phyloP scores from a whole-genome alignment of 2,329 filamentous ascomycete genomes.

The Neobulgaria alba region DNA sequence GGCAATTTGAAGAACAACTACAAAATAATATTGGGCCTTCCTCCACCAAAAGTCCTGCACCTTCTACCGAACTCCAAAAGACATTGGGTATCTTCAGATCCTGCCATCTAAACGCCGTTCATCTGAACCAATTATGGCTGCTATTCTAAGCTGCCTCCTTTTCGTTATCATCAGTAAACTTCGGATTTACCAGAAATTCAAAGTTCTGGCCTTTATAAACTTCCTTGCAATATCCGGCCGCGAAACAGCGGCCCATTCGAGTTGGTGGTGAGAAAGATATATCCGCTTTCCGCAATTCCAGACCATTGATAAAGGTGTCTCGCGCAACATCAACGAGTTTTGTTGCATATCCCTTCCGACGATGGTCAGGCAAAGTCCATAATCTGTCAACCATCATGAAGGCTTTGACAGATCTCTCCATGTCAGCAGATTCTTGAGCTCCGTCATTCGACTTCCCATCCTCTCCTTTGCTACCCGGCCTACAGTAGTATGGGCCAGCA shows the following conservation, averaged over 20 bases:
- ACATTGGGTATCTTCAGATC: too few species aligned
- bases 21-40: too few species aligned
- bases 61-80: too few species aligned
- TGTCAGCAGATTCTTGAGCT: not conserved
- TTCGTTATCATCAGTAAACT: not conserved
- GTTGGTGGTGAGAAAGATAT: conserved; percentile 62
- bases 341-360: conserved; percentile 48
- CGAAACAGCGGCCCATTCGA: conserved; percentile 47
- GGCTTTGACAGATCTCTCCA: conserved; percentile 24
- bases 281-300: conserved; percentile 43
- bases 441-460: not conserved
- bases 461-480: not conserved
- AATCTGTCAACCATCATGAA: conserved; percentile 56
- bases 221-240: conserved; percentile 24
- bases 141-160: too few species aligned
- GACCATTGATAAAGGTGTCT: conserved; percentile 43
- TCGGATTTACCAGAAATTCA: not conserved
- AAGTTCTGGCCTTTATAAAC: not conserved
- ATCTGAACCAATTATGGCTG: too few species aligned
- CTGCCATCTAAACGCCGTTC: too few species aligned
- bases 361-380: conserved; percentile 51
- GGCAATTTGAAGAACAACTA: too few species aligned
- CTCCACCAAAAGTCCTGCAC: too few species aligned
- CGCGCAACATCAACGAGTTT: conserved; percentile 47
- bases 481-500: not conserved